phyloP scores from a whole-genome alignment of 2,329 filamentous ascomycete genomes.

The Alternaria ethzedia region DNA sequence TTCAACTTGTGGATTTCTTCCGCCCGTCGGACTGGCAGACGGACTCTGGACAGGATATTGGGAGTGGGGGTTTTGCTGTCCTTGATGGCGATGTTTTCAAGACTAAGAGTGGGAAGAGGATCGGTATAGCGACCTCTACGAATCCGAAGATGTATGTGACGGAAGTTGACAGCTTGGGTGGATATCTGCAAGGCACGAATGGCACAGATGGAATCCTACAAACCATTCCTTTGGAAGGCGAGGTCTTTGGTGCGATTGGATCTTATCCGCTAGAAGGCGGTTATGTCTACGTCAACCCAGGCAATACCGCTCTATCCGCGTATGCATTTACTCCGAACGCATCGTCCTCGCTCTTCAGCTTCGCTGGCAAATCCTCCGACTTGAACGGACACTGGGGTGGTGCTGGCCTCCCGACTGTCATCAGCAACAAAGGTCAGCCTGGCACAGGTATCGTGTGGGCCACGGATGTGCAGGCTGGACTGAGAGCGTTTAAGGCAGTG shows the following conservation, averaged over 20 bases:
- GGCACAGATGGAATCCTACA: slow-evolving; percentile 29
- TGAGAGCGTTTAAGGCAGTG: slow-evolving; percentile 51
- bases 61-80: slow-evolving; percentile 19
- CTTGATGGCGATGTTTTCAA: slow-evolving; percentile 25
- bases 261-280: slow-evolving; percentile 36
- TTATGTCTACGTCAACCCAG: slow-evolving; percentile 40
- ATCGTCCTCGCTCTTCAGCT: slow-evolving; percentile 31
- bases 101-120: slow-evolving; percentile 21
- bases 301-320: slow-evolving; percentile 33
- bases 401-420: slow-evolving; percentile 46
- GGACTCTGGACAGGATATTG: slow-evolving; percentile 21
- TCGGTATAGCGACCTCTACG: slow-evolving; percentile 39
- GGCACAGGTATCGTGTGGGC: slow-evolving; percentile 46
- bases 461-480: slow-evolving; percentile 48
- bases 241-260: slow-evolving; percentile 29
- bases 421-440: slow-evolving; percentile 46
- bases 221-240: slow-evolving; percentile 24
- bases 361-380: slow-evolving; percentile 35
- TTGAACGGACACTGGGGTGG: slow-evolving; percentile 35
- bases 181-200: slow-evolving; percentile 28
- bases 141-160: slow-evolving; percentile 37
- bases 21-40: slow-evolving; percentile 14
- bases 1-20: slow-evolving; percentile 26
- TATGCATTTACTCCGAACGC: slow-evolving; percentile 32
- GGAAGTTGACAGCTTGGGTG: slow-evolving; percentile 31